phyloP scores from a whole-genome alignment of 495 filamentous ascomycete species.

The Lophium mytilinum region DNA sequence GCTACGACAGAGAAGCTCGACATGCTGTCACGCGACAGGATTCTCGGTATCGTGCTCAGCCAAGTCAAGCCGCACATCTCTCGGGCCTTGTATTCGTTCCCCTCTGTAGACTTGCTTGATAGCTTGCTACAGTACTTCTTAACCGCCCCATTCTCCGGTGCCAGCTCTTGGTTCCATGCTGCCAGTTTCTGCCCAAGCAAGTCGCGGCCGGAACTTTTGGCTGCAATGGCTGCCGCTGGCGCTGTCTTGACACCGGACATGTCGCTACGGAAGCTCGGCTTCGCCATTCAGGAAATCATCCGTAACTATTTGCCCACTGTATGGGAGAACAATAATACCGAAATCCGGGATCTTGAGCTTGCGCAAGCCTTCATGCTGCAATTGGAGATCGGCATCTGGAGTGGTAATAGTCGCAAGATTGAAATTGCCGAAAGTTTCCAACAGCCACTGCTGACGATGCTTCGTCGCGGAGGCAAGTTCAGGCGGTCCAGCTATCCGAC shows the following conservation, averaged over 20 bases:
- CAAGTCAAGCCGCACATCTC: slow-evolving; percentile 40
- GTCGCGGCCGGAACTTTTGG: slow-evolving; percentile 47
- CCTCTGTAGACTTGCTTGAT: slow-evolving; percentile 50
- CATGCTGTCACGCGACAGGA: slow-evolving; percentile 38
- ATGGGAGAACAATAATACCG: slow-evolving; percentile 53
- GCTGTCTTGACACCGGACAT: slow-evolving; percentile 48
- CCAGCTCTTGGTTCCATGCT: slow-evolving; percentile 51
- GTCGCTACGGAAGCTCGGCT: slow-evolving; percentile 53
- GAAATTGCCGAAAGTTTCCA: slow-evolving; percentile 58
- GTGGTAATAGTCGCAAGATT: slow-evolving; percentile 57
- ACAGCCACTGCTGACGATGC: slow-evolving; percentile 43
- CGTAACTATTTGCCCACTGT: slow-evolving; percentile 42
- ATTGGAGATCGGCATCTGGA: slow-evolving; percentile 57
- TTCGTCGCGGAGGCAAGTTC: slow-evolving; percentile 34
- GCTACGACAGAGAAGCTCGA: slow-evolving; percentile 40
- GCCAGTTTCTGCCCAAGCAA: slow-evolving; percentile 43
- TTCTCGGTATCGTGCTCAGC: slow-evolving; percentile 48
- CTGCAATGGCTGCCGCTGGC: slow-evolving; percentile 46
- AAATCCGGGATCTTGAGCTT: slow-evolving; percentile 45
- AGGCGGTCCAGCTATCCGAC: slow-evolving; percentile 41
- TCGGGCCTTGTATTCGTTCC: slow-evolving; percentile 51
- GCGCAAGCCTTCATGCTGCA: slow-evolving; percentile 49
- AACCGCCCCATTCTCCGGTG: slow-evolving; percentile 40
- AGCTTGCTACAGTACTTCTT: slow-evolving; percentile 54
- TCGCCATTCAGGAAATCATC: slow-evolving; percentile 54